A percentile compares a stretch with the other conserved stretches of the same genome.
These are phyloP conservation scores for Fonsecaea pugnacius DNA, from an alignment of 2,329 filamentous ascomycete species.

Conservation along the genomic window DNA sequence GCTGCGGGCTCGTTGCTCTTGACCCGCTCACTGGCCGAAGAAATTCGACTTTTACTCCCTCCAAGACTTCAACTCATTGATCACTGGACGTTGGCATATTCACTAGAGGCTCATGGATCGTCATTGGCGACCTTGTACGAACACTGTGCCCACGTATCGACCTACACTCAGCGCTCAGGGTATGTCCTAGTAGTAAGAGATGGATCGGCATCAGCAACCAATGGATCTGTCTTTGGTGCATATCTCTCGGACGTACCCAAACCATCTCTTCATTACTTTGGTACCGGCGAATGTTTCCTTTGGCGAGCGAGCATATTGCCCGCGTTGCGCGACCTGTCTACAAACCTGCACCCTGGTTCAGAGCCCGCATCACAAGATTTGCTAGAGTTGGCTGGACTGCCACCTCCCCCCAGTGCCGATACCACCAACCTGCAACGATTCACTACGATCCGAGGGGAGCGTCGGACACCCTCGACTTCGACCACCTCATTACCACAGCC, in stretches of 20 bases:
- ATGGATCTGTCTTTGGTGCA: constrained; percentile 74
- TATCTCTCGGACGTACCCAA: constrained; percentile 90
- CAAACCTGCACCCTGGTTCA: constrained; percentile 6
- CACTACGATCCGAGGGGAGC: constrained; percentile 59
- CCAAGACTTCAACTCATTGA: constrained; percentile 85
- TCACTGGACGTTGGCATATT: constrained; percentile 84
- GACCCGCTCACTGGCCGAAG: constrained; percentile 76
- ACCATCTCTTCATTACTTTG: constrained; percentile 82
- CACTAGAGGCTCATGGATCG: constrained; percentile 87
- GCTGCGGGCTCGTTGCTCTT: constrained; percentile 63
- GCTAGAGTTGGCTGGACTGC: constrained; percentile 60
- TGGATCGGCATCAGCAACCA: constrained; percentile 46
- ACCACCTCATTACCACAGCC: constrained; percentile 37
- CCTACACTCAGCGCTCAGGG: constrained; percentile 70
- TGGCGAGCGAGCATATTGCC: constrained; percentile 76
- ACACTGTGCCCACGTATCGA: constrained; percentile 68
- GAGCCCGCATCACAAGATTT: constrained; percentile 44
- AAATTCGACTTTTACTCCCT: constrained; percentile 87
- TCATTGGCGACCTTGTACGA: constrained; percentile 85
- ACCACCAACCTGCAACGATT: constrained; percentile 65
- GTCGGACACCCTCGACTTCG: constrained; percentile 43
- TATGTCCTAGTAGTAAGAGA: constrained; percentile 90
- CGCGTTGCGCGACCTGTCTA: constrained; percentile 47
- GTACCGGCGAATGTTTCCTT: constrained; percentile 94
- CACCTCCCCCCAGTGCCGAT: constrained; percentile 71